These are phyloP conservation scores for Pseudopithomyces chartarum DNA, from an alignment of 2,329 filamentous ascomycete species.

Conservation along the genomic window DNA sequence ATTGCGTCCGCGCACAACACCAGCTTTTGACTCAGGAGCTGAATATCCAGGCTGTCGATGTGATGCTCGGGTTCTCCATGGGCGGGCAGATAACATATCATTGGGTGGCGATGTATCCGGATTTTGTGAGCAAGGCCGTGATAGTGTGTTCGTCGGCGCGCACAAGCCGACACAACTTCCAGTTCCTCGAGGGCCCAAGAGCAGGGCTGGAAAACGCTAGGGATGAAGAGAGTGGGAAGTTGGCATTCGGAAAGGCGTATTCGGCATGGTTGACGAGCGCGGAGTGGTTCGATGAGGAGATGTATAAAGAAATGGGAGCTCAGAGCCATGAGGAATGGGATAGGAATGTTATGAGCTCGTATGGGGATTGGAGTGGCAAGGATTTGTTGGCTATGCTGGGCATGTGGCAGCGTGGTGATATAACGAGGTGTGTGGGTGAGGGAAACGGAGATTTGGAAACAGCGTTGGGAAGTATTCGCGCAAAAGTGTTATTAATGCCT, in stretches of 20 bases:
- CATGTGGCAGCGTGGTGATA: conserved; percentile 52
- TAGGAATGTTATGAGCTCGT: conserved; percentile 26
- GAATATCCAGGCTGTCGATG: conserved; percentile 50
- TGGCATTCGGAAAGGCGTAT: conserved; percentile 47
- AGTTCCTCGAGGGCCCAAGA: conserved; percentile 61
- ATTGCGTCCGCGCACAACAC: conserved; percentile 59
- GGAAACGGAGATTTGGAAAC: conserved; percentile 33
- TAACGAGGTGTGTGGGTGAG: conserved; percentile 33
- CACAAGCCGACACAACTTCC: conserved; percentile 59
- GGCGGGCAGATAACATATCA: conserved; percentile 61
- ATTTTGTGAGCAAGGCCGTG: conserved; percentile 50
- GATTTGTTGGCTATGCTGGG: conserved; percentile 45
- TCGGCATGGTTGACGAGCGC: conserved; percentile 48
- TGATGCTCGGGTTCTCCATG: conserved; percentile 63
- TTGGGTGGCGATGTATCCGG: conserved; percentile 56
- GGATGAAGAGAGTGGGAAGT: conserved; percentile 43
- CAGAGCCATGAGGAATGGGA: conserved; percentile 29
- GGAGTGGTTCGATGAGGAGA: conserved; percentile 47
- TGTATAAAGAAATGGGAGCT: conserved; percentile 43
- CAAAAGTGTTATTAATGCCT: conserved; percentile 47
- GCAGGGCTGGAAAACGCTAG: conserved; percentile 51
- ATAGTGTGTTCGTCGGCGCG: conserved; percentile 58
- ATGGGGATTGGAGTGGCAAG: conserved; percentile 39
- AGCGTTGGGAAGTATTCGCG: conserved; percentile 43
- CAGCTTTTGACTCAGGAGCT: conserved; percentile 49